Evolutionary conservation across 305 asterid genomes (phyloP), one percentile per base, ranked within the genome.

Genomic region (Rubia balearica): DNA sequence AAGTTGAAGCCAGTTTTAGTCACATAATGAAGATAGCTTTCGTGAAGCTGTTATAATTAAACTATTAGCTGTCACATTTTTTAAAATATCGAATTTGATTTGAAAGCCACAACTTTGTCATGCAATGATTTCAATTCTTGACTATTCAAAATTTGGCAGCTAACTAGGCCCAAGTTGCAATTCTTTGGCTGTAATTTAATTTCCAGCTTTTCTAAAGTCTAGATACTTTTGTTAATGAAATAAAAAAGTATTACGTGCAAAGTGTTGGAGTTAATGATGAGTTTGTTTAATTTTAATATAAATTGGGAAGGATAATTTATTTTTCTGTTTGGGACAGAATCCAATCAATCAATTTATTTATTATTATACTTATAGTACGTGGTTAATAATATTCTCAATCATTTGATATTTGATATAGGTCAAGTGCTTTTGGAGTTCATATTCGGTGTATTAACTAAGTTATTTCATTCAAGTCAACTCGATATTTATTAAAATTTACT

Each of bases 121-220:
- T 57, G 36, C 63, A 57, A 57, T 57, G 27, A 57, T 57, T 7
- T n/a, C 61, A 59, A 59, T 59, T 7, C 13, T 59, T 59, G 63
- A 59, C 36, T 19, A 21, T 59, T 59, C 63, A 59, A 59, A 59
- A 51, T 17, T 51, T 51, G 8, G 63, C 36, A 59, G 13, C 63
- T 22, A 59, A 19, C n/a, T 45, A 45, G 1, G 16, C 4, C 24
- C 61, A 56, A 19, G 36, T 59, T 21, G 63, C 62, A 19, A 22
- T 59, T 24, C 2, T 21, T 22, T 19, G 30, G 38, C 36, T 59
- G 10, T 22, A 59, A 59, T 21, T 59, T 59, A 59, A n/a, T 22
- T 59, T 21, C 63, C 1, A 51, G 57, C 22, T 51, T 51, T 51
- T 51, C 2, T 51, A 51, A 51, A 51, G 57, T 51, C 11, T 51